Base-by-base conservation (phyloP, 176 grass and related monocot genomes). In the Stipa capillata region DNA sequence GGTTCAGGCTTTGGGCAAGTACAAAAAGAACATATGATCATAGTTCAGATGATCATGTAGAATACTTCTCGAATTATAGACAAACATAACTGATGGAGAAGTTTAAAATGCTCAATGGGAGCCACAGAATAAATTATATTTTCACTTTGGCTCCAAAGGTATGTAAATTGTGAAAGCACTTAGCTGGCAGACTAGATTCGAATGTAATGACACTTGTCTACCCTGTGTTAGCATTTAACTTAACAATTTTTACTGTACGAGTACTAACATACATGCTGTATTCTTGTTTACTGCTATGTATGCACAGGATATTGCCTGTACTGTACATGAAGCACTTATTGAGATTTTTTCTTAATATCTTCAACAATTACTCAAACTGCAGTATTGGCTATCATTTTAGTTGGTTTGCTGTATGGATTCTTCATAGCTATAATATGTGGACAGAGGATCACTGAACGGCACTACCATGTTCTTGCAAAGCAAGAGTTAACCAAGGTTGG, bases 381-480 rank as follows among this genome's bases (percentile, higher is more conserved):
- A 99, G 96, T 93, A 87, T 70, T 99, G 84, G 90, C 92, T 63
- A 89, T 93, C 61, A 83, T 99, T 87, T 83, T 95, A 80, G 96
- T 99, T 82, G 92, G 90, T 73, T 89, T 99, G 74, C 74, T 95
- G 24, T 99, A 99, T 90, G 96, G 96, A n/a, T 99, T 99, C 84
- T 93, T 99, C 88, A 91, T 99, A 84, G 96, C 96, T 77, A 99
- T 99, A 91, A 99, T 95, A 76, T 95, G 92, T 73, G 96, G 96
- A 54, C 96, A 99, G 84, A 89, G 92, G 87, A 99, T 99, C 76
- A 94, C 81, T 69, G 96, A 99, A 66, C 86, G 90, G 0, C 96
- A 99, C 70, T 99, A 95, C 74, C 96, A 99, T 86, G 88, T 99
- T 91, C 92, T 99, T 85, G 90, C 88, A 56, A 95, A 91, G 65